Evolutionary conservation across 495 filamentous ascomycete genomes (phyloP), one percentile per base, ranked within the genome.

Genomic region (Darksidea phi): DNA sequence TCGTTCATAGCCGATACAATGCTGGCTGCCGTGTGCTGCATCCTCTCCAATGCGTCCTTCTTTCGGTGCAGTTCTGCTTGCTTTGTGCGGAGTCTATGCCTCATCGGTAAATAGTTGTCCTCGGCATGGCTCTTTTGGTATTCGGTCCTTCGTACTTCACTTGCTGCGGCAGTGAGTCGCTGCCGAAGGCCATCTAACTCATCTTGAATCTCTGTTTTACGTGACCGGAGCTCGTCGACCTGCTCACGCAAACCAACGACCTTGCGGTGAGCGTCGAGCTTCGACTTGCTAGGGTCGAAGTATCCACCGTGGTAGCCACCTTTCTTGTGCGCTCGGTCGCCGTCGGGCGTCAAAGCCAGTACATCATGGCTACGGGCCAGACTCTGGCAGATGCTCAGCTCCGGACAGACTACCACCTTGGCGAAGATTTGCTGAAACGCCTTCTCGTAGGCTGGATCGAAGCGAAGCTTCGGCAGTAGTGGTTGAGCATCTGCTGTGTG

Each of bases 351-450:
- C 58, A 97, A 95, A 21, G 90, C 93, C 67, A 87, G 91, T 37
- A 97, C 86, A 26, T 87, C 88, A 61, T 97, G 91, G 57, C 85
- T 92, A 63, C 93, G 83, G 11, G 94, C 89, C 69, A 96, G 97
- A 68, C 95, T 89, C 8, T 88, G 82, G 6, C 90, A 91, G 53
- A 96, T 82, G 43, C 87, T 80, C 15, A 99, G 77, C 68, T 89
- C 93, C 2, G 91, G 91, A 64, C 95, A 97, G 61, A 99, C 86
- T 54, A 97, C 89, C 1, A 91, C 95, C 67, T 91, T 94, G 20
- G 92, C 94, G 76, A 99, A 97, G 5, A 97, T 89, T 65, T 96
- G 90, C 67, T 87, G 84, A 72, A 97, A 92, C 0, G 94, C 94
- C 61, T 83, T 86, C 49, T 93, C 90, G 64, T 89, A 96, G 43